Base-by-base conservation (phyloP, 2,329 filamentous ascomycete species). In the Aspergillus melleus region DNA sequence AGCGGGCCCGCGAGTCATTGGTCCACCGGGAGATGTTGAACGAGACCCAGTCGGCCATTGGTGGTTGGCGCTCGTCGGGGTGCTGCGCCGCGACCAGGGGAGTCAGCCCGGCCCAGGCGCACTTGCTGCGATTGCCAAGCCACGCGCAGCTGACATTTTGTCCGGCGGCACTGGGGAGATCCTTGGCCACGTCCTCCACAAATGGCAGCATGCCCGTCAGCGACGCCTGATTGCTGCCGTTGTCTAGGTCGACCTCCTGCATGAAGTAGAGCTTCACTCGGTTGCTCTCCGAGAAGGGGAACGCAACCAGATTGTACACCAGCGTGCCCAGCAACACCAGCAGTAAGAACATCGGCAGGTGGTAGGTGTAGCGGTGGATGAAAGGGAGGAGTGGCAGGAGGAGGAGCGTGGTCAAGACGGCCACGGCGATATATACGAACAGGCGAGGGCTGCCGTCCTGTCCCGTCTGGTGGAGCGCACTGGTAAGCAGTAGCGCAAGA, bases 191-290 rank as follows among this genome's bases (percentile, higher is more conserved):
- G 36, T 84, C 77, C 12, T 84, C 80, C 1, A 95, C 77, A 72
- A 87, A 96, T 4, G 86, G 81, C 63, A 86, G 81, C 2, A 92
- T 73, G 0, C 92, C 92, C 0, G 82, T 83, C 9, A 96, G 79
- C 36, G 86, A 86, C 46, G 93, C 90, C 2, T 78, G 80, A 65
- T 92, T 91, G 14, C 82, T 78, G n/a, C 88, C 88, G 4, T 83
- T 86, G 65, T 91, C 90, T 10, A 96, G 83, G 65, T 96, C 86
- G 52, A 97, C 81, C 10, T 85, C 85, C 73, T 99, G 93, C 53
- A 90, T 81, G 74, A 98, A 97, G 75, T 88, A 96, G 52, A 94
- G 83, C 76, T 98, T 98, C 74, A 96, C 86, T 42, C 91, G 86
- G 72, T 88, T 90, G 60, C 87, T 83, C 22, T 85, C 79, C 0